phyloP scores from a whole-genome alignment of 306 rosid species.

The Coriaria nepalensis region DNA sequence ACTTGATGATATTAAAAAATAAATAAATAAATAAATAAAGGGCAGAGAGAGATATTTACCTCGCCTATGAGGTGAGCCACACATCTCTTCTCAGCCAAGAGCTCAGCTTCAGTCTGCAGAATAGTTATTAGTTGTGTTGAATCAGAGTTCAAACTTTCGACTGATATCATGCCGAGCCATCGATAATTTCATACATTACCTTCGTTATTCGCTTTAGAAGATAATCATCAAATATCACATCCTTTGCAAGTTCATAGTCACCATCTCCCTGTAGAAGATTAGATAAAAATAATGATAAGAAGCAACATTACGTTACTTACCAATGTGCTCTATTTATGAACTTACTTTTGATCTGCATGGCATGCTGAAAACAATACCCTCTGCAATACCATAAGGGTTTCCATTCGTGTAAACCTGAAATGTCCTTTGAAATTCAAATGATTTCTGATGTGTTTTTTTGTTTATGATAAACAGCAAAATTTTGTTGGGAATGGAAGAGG shows the following conservation, averaged over 20 bases:
- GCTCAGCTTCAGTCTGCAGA: slow-evolving; percentile 85
- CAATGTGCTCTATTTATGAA: not conserved
- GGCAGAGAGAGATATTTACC: slow-evolving; percentile 26
- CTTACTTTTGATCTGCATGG: slow-evolving; percentile 92
- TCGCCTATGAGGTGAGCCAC: slow-evolving; percentile 93
- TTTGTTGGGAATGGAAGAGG: not conserved
- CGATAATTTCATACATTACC: slow-evolving; percentile 16
- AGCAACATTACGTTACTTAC: slow-evolving; percentile 9
- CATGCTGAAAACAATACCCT: slow-evolving; percentile 90
- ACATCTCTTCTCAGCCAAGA: slow-evolving; percentile 89
- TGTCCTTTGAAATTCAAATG: slow-evolving; percentile 8
- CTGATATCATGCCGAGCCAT: no score
- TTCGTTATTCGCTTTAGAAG: slow-evolving; percentile 53
- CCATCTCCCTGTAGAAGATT: slow-evolving; percentile 59
- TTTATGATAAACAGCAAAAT: not conserved
- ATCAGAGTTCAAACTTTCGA: not conserved
- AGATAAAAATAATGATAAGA: not conserved
- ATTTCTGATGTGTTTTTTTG: not conserved
- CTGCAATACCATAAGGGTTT: slow-evolving; percentile 87
- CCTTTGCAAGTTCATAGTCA: slow-evolving; percentile 80
- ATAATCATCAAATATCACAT: slow-evolving; percentile 63
- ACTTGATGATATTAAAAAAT: not conserved
- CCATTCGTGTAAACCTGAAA: slow-evolving; percentile 72
- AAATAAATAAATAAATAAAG: not conserved
- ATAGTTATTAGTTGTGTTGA: not conserved